A percentile compares a stretch with the other conserved stretches of the same genome.
These are phyloP conservation scores for Neoconidiobolus thromboides DNA, from an alignment of 371 early-diverging fungal species.

Conservation along the genomic window DNA sequence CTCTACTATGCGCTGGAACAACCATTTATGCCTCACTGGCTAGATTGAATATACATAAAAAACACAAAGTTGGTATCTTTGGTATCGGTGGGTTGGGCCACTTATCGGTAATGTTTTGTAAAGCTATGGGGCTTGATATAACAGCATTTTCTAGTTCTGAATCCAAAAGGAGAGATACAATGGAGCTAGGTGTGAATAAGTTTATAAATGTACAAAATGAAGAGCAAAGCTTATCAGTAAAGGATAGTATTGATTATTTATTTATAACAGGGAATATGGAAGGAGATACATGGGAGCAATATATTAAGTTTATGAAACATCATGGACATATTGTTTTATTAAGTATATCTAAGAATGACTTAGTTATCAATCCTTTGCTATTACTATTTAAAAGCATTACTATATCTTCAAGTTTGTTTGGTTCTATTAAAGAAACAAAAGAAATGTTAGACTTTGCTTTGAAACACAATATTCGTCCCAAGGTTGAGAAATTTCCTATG, in stretches of 20 bases:
- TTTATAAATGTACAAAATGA: slow-evolving; percentile 18
- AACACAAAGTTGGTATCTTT: slow-evolving; percentile 36
- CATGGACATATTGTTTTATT: too few species aligned
- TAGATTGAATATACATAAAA: slow-evolving; percentile 26
- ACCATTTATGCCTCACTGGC: slow-evolving; percentile 41
- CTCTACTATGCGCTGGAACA: slow-evolving; percentile 48
- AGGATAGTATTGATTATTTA: slow-evolving; percentile 21
- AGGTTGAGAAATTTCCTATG: too few species aligned
- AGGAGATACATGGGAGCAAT: too few species aligned
- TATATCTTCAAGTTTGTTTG: too few species aligned
- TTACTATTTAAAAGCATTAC: too few species aligned
- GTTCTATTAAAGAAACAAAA: too few species aligned
- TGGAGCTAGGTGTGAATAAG: slow-evolving; percentile 41
- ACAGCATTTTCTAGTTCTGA: slow-evolving; percentile 33
- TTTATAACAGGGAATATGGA: slow-evolving; percentile 12
- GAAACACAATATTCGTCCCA: too few species aligned
- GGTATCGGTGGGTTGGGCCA: slow-evolving; percentile 62
- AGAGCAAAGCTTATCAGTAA: slow-evolving; percentile 11
- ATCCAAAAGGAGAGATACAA: slow-evolving; percentile 42
- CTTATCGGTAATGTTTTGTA: slow-evolving; percentile 42
- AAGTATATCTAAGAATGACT: too few species aligned
- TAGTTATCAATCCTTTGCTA: too few species aligned
- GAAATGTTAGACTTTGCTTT: too few species aligned
- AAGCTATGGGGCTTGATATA: slow-evolving; percentile 33
- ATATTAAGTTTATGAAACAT: too few species aligned